Conservation (phyloP, 176 grass and related monocot genomes). For the Luzula sylvatica region DNA sequence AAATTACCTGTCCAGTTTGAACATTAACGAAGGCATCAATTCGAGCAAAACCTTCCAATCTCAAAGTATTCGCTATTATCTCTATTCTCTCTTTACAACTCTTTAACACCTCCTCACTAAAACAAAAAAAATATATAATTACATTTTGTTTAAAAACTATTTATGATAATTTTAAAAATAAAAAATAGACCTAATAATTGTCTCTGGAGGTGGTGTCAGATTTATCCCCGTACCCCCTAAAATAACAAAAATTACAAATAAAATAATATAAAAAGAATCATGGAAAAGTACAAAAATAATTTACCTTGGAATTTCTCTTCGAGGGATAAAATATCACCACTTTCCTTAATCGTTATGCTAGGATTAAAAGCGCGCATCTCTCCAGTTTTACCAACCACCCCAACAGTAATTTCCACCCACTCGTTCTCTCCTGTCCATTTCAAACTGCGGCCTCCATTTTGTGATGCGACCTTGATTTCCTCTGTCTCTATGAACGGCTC, state of each 20-base stretch:
- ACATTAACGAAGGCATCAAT: slow-evolving; percentile 84
- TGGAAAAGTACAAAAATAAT: not conserved
- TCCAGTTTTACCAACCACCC: slow-evolving; percentile 65
- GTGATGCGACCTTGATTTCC: slow-evolving; percentile 68
- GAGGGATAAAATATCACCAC: slow-evolving; percentile 85
- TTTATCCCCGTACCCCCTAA: slow-evolving; percentile 94
- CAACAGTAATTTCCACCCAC: slow-evolving; percentile 86
- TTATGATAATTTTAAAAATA: not conserved
- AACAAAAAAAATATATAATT: not conserved
- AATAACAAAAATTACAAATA: slow-evolving; percentile 7
- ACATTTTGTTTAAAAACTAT: not conserved
- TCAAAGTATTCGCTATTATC: slow-evolving; percentile 47
- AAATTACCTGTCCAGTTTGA: slow-evolving; percentile 53
- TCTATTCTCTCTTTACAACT: slow-evolving; percentile 64
- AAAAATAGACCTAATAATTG: slow-evolving; percentile 56
- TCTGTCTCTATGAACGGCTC: slow-evolving; percentile 93
- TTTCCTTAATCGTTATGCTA: slow-evolving; percentile 92
- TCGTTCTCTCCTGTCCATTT: slow-evolving; percentile 58
- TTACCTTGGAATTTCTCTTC: slow-evolving; percentile 98
- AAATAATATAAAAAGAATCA: not conserved
- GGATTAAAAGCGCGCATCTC: slow-evolving; percentile 79
- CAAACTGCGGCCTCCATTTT: slow-evolving; percentile 35
- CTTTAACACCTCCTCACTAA: slow-evolving; percentile 51
- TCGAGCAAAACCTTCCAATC: slow-evolving; percentile 76
- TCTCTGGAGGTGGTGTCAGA: slow-evolving; percentile 78